A percentile compares a stretch with the other conserved stretches of the same genome.
phyloP scores from a whole-genome alignment of 2,329 filamentous ascomycete genomes.

The Biscogniauxia sp. region DNA sequence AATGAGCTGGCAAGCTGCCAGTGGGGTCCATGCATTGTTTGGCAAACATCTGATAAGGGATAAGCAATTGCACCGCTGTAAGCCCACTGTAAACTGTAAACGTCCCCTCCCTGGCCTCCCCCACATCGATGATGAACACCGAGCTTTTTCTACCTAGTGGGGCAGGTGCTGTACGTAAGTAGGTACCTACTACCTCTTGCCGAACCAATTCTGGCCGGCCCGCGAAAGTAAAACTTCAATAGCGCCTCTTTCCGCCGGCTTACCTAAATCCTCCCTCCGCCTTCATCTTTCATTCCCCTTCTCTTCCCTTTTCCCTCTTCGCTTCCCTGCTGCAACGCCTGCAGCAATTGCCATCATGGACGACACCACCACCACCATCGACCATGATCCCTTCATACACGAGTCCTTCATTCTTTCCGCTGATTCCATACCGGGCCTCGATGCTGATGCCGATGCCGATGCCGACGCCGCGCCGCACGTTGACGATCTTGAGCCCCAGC shows the following conservation, averaged over 20 bases:
- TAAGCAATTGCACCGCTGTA: neutral
- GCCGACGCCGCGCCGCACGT: neutral
- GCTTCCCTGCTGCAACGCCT: too few relatives aligned
- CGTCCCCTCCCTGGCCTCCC: neutral
- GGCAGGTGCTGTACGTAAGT: neutral
- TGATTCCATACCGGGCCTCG: neutral
- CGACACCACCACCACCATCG: neutral
- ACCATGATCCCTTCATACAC: neutral
- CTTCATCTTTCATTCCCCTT: neutral
- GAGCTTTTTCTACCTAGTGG: neutral
- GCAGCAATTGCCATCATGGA: neutral
- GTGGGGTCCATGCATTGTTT: neutral
- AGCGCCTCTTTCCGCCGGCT: neutral
- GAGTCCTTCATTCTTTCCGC: neutral
- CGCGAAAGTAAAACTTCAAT: neutral
- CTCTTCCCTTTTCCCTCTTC: neutral
- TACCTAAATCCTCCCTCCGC: neutral
- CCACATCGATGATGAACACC: neutral
- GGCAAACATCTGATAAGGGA: neutral
- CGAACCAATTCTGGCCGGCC: neutral
- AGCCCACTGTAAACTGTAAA: too few relatives aligned
- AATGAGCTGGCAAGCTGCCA: too few relatives aligned
- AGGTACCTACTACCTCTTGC: neutral
- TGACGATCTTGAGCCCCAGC: slow-evolving; percentile 6
- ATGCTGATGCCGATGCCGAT: neutral